phyloP scores from a whole-genome alignment of 805 yeast genomes.

The Candida pseudofarinosa region DNA sequence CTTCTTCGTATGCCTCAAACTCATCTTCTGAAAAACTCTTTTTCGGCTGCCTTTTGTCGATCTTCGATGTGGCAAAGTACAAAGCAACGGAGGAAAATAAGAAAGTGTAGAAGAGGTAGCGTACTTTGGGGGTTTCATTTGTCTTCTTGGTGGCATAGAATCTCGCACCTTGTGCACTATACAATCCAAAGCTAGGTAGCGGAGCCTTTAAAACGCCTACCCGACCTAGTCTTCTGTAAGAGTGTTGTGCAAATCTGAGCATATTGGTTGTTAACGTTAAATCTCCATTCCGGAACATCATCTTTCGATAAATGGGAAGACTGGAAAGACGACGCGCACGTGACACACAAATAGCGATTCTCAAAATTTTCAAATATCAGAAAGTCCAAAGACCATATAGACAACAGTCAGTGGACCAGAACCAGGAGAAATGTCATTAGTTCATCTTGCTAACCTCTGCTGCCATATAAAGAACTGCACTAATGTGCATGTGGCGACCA shows the following conservation, averaged over 20 bases:
- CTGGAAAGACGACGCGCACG: no score
- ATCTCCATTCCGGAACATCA: no score
- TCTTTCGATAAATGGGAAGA: no score
- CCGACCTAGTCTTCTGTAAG: no score
- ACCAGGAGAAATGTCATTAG: conserved; percentile 68
- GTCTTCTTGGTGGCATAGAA: background rate
- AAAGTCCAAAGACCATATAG: background rate
- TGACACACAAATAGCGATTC: background rate
- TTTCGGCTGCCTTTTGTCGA: conserved; percentile 26
- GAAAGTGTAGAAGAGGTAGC: conserved; percentile 36
- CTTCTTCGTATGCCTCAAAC: conserved; percentile 44
- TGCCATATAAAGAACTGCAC: conserved; percentile 88
- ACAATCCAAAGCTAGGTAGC: no score
- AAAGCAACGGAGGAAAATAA: conserved; percentile 28
- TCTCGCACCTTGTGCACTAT: no score
- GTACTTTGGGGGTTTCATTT: conserved; percentile 24
- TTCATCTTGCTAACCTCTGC: conserved; percentile 76
- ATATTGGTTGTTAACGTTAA: no score
- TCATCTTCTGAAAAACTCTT: conserved; percentile 47
- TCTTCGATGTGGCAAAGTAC: conserved; percentile 24
- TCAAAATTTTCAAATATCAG: background rate
- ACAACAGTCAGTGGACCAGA: background rate
- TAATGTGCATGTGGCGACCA: conserved; percentile 65
- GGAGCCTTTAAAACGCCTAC: no score
- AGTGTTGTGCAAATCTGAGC: no score